A percentile compares a stretch with the other conserved stretches of the same genome.
These are phyloP conservation scores for Sesbania bispinosa DNA, from an alignment of 306 rosid species.

Conservation along the genomic window DNA sequence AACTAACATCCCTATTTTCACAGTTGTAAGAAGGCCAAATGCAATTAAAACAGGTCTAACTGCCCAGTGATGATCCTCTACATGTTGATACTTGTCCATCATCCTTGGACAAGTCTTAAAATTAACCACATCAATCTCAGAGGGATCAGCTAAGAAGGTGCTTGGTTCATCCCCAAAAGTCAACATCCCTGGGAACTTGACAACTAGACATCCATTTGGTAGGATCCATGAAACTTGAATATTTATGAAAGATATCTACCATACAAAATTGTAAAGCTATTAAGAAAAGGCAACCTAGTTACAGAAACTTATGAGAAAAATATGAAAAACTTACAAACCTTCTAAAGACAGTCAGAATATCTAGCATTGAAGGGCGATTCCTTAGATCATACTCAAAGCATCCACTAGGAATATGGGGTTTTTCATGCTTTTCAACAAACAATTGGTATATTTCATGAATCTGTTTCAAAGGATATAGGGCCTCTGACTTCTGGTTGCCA, in stretches of 20 bases:
- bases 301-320: neutral
- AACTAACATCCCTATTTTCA: too few relatives aligned
- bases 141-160: too few relatives aligned
- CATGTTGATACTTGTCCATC: too few relatives aligned
- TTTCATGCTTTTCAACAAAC: constrained; percentile 61
- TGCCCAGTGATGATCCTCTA: too few relatives aligned
- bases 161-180: too few relatives aligned
- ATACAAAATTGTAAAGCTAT: neutral
- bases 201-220: too few relatives aligned
- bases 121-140: too few relatives aligned
- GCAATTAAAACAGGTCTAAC: too few relatives aligned
- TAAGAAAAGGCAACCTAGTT: neutral
- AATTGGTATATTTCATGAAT: constrained; percentile 50
- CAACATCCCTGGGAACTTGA: too few relatives aligned
- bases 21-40: too few relatives aligned
- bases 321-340: constrained; percentile 50
- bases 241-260: neutral
- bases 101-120: too few relatives aligned
- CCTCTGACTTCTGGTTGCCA: constrained; percentile 78
- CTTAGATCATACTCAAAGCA: constrained; percentile 86
- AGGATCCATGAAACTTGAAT: neutral
- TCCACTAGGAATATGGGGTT: constrained; percentile 57
- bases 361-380: constrained; percentile 62
- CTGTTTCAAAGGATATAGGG: constrained; percentile 70
- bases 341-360: constrained; percentile 55